A percentile compares a stretch with the other conserved stretches of the same genome.
phyloP scores from a whole-genome alignment of 1,139 yeast genomes.

The Yamadazyma friedrichii region DNA sequence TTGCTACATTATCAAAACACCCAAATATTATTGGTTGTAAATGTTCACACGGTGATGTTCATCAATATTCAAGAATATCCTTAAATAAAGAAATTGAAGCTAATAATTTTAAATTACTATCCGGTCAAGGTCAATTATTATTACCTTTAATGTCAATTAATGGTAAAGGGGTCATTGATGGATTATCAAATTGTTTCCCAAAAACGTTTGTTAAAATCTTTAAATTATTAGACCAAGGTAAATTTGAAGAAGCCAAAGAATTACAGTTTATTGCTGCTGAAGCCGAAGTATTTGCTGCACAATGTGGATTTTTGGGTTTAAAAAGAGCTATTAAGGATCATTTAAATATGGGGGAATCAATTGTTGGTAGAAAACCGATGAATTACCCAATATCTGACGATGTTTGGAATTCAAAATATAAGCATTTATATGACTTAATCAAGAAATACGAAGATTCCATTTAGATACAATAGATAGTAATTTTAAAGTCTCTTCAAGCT shows the following conservation, averaged over 20 bases:
- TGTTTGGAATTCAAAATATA: constrained; percentile 6
- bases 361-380: constrained; percentile 28
- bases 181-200: constrained; percentile 40
- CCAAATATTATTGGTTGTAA: constrained; percentile 47
- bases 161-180: constrained; percentile 20
- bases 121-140: constrained; percentile 22
- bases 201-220: constrained; percentile 26
- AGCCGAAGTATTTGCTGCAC: constrained; percentile 17
- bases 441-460: constrained; percentile 1
- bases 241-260: constrained; percentile 13
- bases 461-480: not conserved
- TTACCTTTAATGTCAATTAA: constrained; percentile 19
- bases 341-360: constrained; percentile 34
- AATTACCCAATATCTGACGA: constrained; percentile 17
- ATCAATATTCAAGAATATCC: constrained; percentile 28
- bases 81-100: constrained; percentile 26
- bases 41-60: constrained; percentile 36
- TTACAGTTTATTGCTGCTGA: constrained; percentile 18
- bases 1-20: constrained; percentile 30
- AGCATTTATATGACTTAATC: not conserved
- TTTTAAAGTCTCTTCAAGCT: no score
- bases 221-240: constrained; percentile 13
- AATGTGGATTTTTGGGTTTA: constrained; percentile 19
- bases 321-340: constrained; percentile 26
- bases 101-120: constrained; percentile 17